Conservation (phyloP, 202 grass and related monocot genomes). For the Cymbopogon flexuosus region DNA sequence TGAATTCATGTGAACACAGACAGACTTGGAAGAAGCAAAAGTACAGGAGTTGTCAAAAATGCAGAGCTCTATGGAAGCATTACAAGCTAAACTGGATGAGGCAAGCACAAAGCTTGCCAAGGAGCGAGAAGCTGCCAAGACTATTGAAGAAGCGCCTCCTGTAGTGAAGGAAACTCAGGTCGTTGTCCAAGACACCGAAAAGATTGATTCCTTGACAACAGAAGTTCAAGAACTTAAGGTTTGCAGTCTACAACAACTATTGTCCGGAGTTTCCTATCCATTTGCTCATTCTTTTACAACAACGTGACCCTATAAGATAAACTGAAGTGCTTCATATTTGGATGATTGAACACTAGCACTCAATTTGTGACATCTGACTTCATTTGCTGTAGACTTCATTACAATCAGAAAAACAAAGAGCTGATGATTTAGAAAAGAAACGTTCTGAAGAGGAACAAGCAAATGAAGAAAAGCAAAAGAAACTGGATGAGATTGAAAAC, state of each 20-base stretch:
- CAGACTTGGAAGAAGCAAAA: constrained; percentile 93
- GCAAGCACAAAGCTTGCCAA: constrained; percentile 61
- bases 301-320: constrained; percentile 17
- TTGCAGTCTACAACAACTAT: constrained; percentile 14
- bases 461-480: constrained; percentile 74
- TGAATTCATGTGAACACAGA: constrained; percentile 45
- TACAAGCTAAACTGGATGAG: constrained; percentile 88
- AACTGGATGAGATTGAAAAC: constrained; percentile 65
- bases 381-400: constrained; percentile 63
- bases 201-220: constrained; percentile 68
- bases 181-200: constrained; percentile 87
- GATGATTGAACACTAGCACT: neutral
- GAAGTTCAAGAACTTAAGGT: constrained; percentile 87
- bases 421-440: constrained; percentile 74
- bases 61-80: constrained; percentile 69
- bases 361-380: constrained; percentile 25
- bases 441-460: constrained; percentile 50
- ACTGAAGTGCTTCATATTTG: constrained; percentile 10
- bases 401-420: constrained; percentile 69
- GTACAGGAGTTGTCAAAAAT: constrained; percentile 72
- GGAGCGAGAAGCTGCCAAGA: constrained; percentile 70
- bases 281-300: constrained; percentile 14
- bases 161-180: constrained; percentile 75
- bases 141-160: constrained; percentile 76
- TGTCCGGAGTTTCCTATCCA: constrained; percentile 13